Evolutionary conservation across 2,329 filamentous ascomycete genomes (phyloP).

Genomic region (Fusarium heterosporum): DNA sequence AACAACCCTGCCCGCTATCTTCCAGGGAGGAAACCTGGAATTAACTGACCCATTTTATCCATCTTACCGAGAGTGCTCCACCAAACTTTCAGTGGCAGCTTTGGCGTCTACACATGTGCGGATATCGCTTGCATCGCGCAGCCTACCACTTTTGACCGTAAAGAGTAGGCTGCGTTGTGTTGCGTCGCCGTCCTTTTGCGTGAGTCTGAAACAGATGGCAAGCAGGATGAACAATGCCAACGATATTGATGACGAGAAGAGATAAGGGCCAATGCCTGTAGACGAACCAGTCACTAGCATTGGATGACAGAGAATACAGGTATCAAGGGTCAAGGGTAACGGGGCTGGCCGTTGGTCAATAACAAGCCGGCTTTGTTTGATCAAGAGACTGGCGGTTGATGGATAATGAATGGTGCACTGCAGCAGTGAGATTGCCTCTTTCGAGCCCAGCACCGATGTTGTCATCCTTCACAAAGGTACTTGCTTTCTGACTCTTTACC

Average conservation of each 20-base stretch:
- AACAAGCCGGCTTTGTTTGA: slow-evolving; percentile 31
- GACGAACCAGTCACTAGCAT: slow-evolving; percentile 15
- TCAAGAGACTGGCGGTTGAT: slow-evolving; percentile 26
- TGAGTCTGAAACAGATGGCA: slow-evolving; percentile 30
- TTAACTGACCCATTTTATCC: slow-evolving; percentile 43
- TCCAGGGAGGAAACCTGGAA: slow-evolving; percentile 21
- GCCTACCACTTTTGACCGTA: neutral
- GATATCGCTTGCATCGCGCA: slow-evolving; percentile 1
- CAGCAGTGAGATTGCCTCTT: slow-evolving; percentile 2
- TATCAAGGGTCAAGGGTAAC: slow-evolving; percentile 38
- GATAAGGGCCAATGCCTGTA: slow-evolving; percentile 29
- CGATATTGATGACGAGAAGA: slow-evolving; percentile 42
- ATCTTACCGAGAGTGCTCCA: slow-evolving; percentile 45
- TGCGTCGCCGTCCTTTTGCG: slow-evolving; percentile 26
- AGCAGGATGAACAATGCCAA: slow-evolving; percentile 22
- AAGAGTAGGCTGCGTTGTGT: slow-evolving; percentile 18
- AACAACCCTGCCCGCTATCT: slow-evolving; percentile 30
- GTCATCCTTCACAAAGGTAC: slow-evolving; percentile 20
- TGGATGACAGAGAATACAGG: slow-evolving; percentile 13
- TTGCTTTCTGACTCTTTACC: slow-evolving; percentile 18
- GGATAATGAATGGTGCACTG: slow-evolving; percentile 9
- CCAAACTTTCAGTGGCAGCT: slow-evolving; percentile 40
- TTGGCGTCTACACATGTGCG: slow-evolving; percentile 30
- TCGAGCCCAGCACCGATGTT: slow-evolving; percentile 4
- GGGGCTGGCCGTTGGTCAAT: slow-evolving; percentile 34